Conservation (phyloP, 1,284 basidiomycete genomes). For the Tilletiaria anomala region DNA sequence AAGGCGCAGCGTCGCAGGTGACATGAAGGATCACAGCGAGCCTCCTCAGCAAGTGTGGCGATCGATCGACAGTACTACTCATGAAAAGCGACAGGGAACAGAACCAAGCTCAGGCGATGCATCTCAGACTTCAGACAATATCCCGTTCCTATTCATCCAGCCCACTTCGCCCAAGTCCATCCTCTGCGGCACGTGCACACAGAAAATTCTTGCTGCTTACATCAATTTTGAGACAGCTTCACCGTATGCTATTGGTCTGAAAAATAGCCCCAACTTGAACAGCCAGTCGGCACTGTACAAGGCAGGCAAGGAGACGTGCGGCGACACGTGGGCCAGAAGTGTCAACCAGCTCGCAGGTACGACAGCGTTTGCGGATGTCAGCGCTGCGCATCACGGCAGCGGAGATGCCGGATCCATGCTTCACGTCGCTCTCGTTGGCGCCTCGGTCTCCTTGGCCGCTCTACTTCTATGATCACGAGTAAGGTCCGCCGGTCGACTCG, state of each 20-base stretch:
- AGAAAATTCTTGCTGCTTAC: constrained; percentile 24
- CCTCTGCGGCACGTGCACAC: constrained; percentile 23
- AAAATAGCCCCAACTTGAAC: constrained; percentile 15
- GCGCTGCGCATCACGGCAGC: too few relatives aligned
- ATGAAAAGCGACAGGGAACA: constrained; percentile 1
- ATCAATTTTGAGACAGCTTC: constrained; percentile 30
- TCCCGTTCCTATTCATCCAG: constrained; percentile 31
- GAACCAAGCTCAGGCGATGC: constrained; percentile 2
- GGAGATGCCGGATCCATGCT: too few relatives aligned
- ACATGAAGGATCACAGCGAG: too few relatives aligned
- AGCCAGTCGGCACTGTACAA: constrained; percentile 27
- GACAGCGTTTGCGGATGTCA: constrained; percentile 17
- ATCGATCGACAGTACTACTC: background rate
- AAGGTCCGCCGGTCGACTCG: too few relatives aligned
- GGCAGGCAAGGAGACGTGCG: constrained; percentile 15
- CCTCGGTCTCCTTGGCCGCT: too few relatives aligned
- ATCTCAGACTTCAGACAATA: constrained; percentile 9
- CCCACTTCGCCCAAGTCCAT: constrained; percentile 13
- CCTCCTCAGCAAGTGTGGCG: background rate
- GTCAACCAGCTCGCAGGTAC: constrained; percentile 24
- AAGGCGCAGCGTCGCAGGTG: background rate
- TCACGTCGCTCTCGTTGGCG: too few relatives aligned
- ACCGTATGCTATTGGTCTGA: constrained; percentile 27
- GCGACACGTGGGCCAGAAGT: constrained; percentile 11
- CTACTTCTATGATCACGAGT: too few relatives aligned